Evolutionary conservation across 2,329 filamentous ascomycete genomes (phyloP), one percentile per base, ranked within the genome.

Genomic region (Penicillium palitans): DNA sequence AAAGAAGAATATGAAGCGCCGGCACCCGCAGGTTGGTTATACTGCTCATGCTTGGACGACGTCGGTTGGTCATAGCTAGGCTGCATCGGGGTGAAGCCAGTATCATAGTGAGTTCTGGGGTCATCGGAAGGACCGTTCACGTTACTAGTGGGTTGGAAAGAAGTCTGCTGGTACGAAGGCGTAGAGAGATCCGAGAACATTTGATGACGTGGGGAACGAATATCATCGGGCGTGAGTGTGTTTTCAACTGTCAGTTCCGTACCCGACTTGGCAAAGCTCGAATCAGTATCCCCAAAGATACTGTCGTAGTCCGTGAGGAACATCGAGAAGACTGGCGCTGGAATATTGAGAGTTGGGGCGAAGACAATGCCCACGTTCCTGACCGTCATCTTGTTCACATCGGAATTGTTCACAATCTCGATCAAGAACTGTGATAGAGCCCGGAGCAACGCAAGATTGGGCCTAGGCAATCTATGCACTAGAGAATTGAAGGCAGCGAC

Each of bases 291-390:
- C 21, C 89, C 89, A 71, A 98, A 99, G 48, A 99, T 93, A 42
- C 83, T 84, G 62, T 90, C 84, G 71, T 91, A 97, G 69, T 98
- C 93, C 63, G 95, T 93, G 58, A 99, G 82, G 74, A 99, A 95
- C 74, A 96, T 84, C 4, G 93, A 92, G 73, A 99, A 97, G 12
- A 99, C 89, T 0, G 93, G 93, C 0, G 92, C 92, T 0, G 95
- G 93, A 44, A 99, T 96, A 74, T 98, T 98, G 54, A 99, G 83
- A 0, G 95, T 98, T 0, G 95, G 95, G 17, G 95, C 96, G 75
- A 99, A 99, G 57, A 99, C 93, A 67, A 99, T 98, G 63, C 95
- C 93, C 55, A 99, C 91, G 70, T 99, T 99, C 65, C 93, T 88
- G 53, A 97, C 90, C 12, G 90, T 97, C 95, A 99, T 99, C 81